phyloP scores from a whole-genome alignment of 345 rosid species.

The rapeseed (Brassica napus) region DNA sequence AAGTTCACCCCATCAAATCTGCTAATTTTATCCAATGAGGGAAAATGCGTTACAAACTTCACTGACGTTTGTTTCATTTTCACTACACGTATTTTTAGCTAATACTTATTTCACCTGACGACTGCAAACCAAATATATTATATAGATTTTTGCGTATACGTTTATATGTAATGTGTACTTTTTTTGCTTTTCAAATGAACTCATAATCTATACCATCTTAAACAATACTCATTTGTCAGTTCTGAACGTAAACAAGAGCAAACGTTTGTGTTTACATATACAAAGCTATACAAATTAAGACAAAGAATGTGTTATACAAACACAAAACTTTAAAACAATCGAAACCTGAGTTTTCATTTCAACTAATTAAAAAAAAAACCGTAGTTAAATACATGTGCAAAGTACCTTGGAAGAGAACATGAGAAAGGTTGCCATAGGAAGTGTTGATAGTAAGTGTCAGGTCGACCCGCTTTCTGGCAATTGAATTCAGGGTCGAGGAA shows the following conservation, averaged over 20 bases:
- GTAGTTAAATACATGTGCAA: not conserved
- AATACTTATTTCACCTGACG: not conserved
- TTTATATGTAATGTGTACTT: not conserved
- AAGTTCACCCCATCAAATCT: conserved; percentile 80
- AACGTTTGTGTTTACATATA: not conserved
- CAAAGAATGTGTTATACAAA: not conserved
- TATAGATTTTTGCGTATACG: not conserved
- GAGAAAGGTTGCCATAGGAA: conserved; percentile 77
- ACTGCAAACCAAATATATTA: not conserved
- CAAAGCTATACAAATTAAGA: not conserved
- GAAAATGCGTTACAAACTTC: not conserved
- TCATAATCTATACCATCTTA: not conserved
- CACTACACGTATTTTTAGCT: not conserved
- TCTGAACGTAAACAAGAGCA: not conserved
- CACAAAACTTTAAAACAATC: not conserved
- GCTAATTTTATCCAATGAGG: not conserved
- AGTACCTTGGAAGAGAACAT: conserved; percentile 70
- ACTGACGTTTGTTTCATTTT: not conserved
- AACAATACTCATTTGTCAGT: not conserved
- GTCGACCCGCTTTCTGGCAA: conserved; percentile 75
- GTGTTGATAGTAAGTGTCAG: conserved; percentile 60
- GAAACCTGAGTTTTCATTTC: not conserved
- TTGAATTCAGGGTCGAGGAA: conserved; percentile 68
- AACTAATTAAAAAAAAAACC: not conserved
- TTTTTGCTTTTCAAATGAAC: not conserved